Evolutionary conservation across 164 flowering plant species (phyloP), one percentile per base, ranked within the genome.

Genomic region (Brasenia schreberi): DNA sequence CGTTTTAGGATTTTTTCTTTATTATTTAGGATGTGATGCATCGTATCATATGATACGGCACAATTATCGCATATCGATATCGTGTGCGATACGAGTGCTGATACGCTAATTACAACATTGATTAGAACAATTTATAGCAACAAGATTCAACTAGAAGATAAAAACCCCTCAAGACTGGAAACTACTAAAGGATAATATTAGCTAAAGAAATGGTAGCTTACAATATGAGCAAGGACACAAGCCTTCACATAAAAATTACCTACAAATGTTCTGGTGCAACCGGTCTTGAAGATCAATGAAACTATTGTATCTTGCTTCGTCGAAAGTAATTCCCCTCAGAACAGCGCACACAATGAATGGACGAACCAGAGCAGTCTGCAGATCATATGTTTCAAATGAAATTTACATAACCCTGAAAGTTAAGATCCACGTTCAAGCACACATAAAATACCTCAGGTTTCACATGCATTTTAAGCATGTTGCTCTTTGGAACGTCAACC

Each of bases 241-340:
- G 60, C 6, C 6, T 23, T 4, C 1, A 43, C 43, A 19, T 61
- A 43, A 33, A 59, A 56, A 33, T 16, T 70, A 91, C 99, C 99
- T 69, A 77, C 99, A 95, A 4, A 95, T 90, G 74, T 95, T 95
- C 71, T 95, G 99, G 69, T 95, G 99, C 63, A 95, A 91, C 83
- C 81, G 84, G 66, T 95, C 99, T 80, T 95, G 99, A 42, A 95
- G 92, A 76, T 95, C 99, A 74, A 95, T 95, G 70, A 95, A 95
- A 77, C 99, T 95, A 72, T 88, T 88, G 71, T 88, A 95, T 68
- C 81, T 81, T 4, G 85, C 86, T 76, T 90, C 90, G 75, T 90
- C 84, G 72, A 95, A 95, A 43, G 82, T 84, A 27, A 90, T 61
- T 43, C 88, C 97, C 77, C 96, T 84, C 65, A 95, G 73, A 81